These are phyloP conservation scores for Wickerhamomyces bisporus DNA, from an alignment of 805 yeast species.

Conservation along the genomic window DNA sequence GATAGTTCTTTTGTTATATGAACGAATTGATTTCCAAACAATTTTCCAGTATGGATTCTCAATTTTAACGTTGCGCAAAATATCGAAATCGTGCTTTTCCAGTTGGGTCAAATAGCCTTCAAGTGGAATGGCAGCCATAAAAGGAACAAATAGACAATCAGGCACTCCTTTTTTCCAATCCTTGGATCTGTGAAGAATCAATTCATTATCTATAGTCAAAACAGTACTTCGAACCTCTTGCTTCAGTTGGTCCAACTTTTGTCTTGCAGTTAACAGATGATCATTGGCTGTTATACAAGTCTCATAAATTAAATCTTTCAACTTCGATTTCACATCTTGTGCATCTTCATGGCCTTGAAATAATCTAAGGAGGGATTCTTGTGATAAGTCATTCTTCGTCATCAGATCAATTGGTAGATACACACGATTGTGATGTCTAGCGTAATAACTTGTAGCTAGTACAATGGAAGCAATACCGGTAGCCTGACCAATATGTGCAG, in stretches of 20 bases:
- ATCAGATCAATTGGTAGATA: slow-evolving; percentile 60
- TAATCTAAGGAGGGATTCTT: slow-evolving; percentile 55
- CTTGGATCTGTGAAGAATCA: slow-evolving; percentile 24
- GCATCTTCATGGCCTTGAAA: slow-evolving; percentile 22
- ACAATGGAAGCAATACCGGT: slow-evolving; percentile 63
- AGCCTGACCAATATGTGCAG: slow-evolving; percentile 83
- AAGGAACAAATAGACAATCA: slow-evolving; percentile 63
- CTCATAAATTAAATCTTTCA: slow-evolving; percentile 60
- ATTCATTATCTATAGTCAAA: slow-evolving; percentile 20
- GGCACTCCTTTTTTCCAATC: slow-evolving; percentile 46
- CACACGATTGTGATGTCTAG: slow-evolving; percentile 35
- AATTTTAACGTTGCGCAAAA: slow-evolving; percentile 27
- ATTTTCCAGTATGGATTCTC: slow-evolving; percentile 23
- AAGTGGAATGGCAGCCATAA: slow-evolving; percentile 63
- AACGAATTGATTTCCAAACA: slow-evolving; percentile 22
- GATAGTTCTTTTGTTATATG: slow-evolving; percentile 18
- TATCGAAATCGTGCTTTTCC: slow-evolving; percentile 61
- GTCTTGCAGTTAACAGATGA: slow-evolving; percentile 64
- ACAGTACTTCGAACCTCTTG: slow-evolving; percentile 31
- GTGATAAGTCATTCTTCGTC: slow-evolving; percentile 49
- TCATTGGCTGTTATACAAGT: slow-evolving; percentile 76
- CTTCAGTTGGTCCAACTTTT: slow-evolving; percentile 40
- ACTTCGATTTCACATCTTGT: slow-evolving; percentile 27
- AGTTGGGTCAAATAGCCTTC: slow-evolving; percentile 54
- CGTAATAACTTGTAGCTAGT: slow-evolving; percentile 55